Evolutionary conservation across 805 yeast genomes (phyloP), one percentile per base, ranked within the genome.

Genomic region (Jamesozyma lodderae): DNA sequence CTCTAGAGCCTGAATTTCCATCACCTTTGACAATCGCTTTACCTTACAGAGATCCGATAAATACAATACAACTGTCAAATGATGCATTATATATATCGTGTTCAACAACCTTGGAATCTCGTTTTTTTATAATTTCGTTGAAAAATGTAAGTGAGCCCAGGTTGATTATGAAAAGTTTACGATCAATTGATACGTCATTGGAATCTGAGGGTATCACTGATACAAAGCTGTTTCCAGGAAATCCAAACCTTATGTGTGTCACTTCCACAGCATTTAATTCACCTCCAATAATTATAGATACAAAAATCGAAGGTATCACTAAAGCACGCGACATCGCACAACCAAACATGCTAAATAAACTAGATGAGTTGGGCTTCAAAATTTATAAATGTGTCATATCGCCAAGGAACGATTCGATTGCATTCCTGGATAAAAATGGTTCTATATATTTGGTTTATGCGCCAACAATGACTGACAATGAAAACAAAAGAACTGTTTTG

Each of bases 201-300:
- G 94, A 84, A 43, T 76, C 84, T 40, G 96, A 88, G 55, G 96
- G 96, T 2, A 84, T 90, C 27, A 90, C 97, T 0, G 83, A 79
- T 44, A 62, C 84, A 6, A 72, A 73, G 40, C 81, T 87, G 55
- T 79, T 81, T 57, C 85, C 86, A 0, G 78, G 76, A 29, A 75
- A 77, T 45, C 60, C 73, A 41, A 58, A 68, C 22, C 60, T 70
- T 31, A 70, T 78, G 73, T 69, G 69, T 29, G 66, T 75, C 5
- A 69, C 80, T 0, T 70, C 82, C 1, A 75, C 73, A 4, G 79
- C 86, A 6, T 73, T 75, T 37, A 71, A 74, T 45, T 70, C 83
- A 2, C 75, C 79, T 3, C 85, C 87, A 0, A 76, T 81, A 32
- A 67, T 81, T 6, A 67, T 81, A 21, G 84, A 81, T 47, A 72